Percentiles rank a stretch among this genome's conserved stretches.
phyloP scores from a whole-genome alignment of 176 grass and related monocot species.

The Phoenix dactylifera region DNA sequence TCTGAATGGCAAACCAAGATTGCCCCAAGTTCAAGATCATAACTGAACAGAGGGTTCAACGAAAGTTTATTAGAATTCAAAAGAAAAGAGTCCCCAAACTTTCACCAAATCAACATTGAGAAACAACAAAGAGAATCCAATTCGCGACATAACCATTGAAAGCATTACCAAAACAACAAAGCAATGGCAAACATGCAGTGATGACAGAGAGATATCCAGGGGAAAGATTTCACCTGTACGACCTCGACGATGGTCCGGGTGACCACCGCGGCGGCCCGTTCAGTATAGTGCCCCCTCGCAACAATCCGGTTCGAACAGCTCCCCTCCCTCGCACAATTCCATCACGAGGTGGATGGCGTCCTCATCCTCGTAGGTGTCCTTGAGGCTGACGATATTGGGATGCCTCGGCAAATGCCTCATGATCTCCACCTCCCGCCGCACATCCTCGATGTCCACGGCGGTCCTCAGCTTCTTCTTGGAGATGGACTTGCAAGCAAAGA shows the following conservation, averaged over 20 bases:
- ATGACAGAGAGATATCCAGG: no score
- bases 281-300: slow-evolving; percentile 8
- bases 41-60: no score
- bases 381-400: slow-evolving; percentile 10
- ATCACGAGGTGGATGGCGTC: slow-evolving; percentile 6
- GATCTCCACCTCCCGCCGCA: slow-evolving; percentile 17
- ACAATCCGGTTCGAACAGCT: slow-evolving; percentile 22
- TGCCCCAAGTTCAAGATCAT: no score
- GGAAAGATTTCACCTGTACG: background rate
- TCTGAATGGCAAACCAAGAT: no score
- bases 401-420: slow-evolving; percentile 10
- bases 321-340: slow-evolving; percentile 18
- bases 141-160: no score
- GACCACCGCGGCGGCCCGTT: slow-evolving; percentile 3
- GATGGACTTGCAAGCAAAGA: slow-evolving; percentile 12
- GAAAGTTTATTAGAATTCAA: no score
- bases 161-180: no score
- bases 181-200: no score
- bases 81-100: no score
- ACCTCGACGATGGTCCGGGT: slow-evolving; percentile 10
- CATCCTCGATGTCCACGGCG: slow-evolving; percentile 13
- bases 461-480: slow-evolving; percentile 15
- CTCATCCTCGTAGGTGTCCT: slow-evolving; percentile 15
- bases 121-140: no score
- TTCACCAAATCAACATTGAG: no score